Evolutionary conservation across 1,139 yeast species (phyloP).

Genomic region (Yarrowia galli): DNA sequence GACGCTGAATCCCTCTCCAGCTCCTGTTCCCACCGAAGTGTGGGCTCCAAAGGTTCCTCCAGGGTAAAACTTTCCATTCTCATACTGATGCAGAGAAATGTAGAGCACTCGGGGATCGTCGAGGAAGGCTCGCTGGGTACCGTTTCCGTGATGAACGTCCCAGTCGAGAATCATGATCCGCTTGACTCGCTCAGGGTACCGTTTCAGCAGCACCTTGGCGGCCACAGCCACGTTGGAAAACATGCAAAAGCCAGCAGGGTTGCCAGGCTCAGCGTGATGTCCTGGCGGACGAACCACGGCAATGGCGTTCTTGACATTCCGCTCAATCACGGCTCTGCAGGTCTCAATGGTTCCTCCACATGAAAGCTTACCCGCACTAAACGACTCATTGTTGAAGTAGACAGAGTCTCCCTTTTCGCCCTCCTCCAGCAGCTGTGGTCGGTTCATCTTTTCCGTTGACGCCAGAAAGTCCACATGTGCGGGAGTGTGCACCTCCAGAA

Average conservation of each 20-base stretch:
- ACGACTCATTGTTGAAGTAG: slow-evolving; percentile 91
- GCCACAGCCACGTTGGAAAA: slow-evolving; percentile 98
- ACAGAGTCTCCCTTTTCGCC: slow-evolving; percentile 95
- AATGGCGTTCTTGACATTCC: slow-evolving; percentile 85
- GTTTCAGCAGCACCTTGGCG: slow-evolving; percentile 79
- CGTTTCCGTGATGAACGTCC: slow-evolving; percentile 99
- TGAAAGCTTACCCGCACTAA: slow-evolving; percentile 83
- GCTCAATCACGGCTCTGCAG: slow-evolving; percentile 93
- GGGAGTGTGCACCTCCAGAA: slow-evolving; percentile 82
- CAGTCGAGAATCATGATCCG: slow-evolving; percentile 88
- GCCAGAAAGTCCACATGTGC: slow-evolving; percentile 79
- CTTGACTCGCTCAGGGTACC: slow-evolving; percentile 88
- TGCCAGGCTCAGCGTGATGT: slow-evolving; percentile 97
- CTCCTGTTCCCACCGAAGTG: slow-evolving; percentile 81
- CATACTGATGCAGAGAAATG: slow-evolving; percentile 90
- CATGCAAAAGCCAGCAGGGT: slow-evolving; percentile 96
- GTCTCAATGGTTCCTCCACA: slow-evolving; percentile 99
- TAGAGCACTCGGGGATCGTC: slow-evolving; percentile 91
- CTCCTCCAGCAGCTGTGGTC: slow-evolving; percentile 78
- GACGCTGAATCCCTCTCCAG: slow-evolving; percentile 84
- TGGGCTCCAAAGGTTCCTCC: slow-evolving; percentile 85
- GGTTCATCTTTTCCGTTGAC: slow-evolving; percentile 77
- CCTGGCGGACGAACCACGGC: slow-evolving; percentile 99
- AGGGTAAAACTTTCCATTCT: slow-evolving; percentile 91
- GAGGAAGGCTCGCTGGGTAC: slow-evolving; percentile 91